Percentiles rank a stretch among this genome's conserved stretches.
Evolutionary conservation across 169 alveolate genomes (phyloP).

Genomic region (Plasmodium vinckei): DNA sequence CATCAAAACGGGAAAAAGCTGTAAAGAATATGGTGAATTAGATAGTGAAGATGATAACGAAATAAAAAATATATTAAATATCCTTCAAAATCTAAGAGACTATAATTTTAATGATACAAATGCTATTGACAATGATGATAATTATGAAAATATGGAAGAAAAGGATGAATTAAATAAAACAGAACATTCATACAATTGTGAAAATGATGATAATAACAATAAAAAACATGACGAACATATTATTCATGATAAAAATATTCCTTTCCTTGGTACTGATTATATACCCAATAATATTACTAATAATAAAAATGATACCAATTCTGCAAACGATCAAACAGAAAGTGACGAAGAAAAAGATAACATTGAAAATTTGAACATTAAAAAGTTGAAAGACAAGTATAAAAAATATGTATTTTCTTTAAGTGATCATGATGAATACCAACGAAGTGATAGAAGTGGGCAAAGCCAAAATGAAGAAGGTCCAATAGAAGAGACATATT

Average conservation of each 20-base stretch:
- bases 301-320: constrained; percentile 4
- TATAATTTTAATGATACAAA: constrained; percentile 61
- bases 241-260: constrained; percentile 32
- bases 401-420: constrained; percentile 10
- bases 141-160: constrained; percentile 48
- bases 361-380: not conserved
- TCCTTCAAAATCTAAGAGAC: constrained; percentile 48
- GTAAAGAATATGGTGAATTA: not conserved
- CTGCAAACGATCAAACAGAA: not conserved
- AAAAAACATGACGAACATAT: not conserved
- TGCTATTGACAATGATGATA: constrained; percentile 41
- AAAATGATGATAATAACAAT: constrained; percentile 12
- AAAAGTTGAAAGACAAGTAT: constrained; percentile 21
- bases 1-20: not conserved
- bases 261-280: constrained; percentile 46
- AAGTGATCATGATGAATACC: constrained; percentile 25
- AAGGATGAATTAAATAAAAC: not conserved
- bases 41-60: constrained; percentile 66
- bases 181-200: not conserved
- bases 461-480: not conserved
- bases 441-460: not conserved
- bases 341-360: not conserved
- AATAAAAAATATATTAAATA: constrained; percentile 42
- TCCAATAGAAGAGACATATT: not conserved
- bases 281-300: not conserved